phyloP scores from a whole-genome alignment of 148 eudicot genomes.

The Selenicereus undatus region DNA sequence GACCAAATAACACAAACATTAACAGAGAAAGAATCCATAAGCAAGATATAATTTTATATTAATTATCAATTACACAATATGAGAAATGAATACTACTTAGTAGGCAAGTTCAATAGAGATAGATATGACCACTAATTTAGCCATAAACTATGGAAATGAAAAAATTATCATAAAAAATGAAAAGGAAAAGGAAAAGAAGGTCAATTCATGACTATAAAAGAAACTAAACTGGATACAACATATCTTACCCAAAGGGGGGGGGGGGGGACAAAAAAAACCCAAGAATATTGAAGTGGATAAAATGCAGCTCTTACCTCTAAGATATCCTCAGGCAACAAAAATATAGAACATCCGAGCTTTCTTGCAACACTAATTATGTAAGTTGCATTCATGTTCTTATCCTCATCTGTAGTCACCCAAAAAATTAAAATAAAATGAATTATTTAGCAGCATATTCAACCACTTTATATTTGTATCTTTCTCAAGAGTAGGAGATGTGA shows the following conservation, averaged over 20 bases:
- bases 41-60: no score
- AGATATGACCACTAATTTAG: no score
- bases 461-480: neutral
- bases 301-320: conserved; percentile 53
- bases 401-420: conserved; percentile 57
- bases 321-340: conserved; percentile 93
- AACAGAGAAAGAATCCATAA: no score
- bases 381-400: conserved; percentile 78
- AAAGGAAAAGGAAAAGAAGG: no score
- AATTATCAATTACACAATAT: no score
- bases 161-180: no score
- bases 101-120: neutral
- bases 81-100: no score
- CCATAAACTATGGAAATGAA: neutral
- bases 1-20: no score
- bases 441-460: neutral
- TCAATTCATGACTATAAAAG: neutral
- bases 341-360: conserved; percentile 92
- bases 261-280: no score
- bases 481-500: neutral
- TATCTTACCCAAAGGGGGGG: neutral
- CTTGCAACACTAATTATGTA: conserved; percentile 95
- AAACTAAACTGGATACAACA: neutral
- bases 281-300: neutral
- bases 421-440: neutral